Conservation (phyloP, 2,329 filamentous ascomycete genomes). For the Fusarium bactridioides region DNA sequence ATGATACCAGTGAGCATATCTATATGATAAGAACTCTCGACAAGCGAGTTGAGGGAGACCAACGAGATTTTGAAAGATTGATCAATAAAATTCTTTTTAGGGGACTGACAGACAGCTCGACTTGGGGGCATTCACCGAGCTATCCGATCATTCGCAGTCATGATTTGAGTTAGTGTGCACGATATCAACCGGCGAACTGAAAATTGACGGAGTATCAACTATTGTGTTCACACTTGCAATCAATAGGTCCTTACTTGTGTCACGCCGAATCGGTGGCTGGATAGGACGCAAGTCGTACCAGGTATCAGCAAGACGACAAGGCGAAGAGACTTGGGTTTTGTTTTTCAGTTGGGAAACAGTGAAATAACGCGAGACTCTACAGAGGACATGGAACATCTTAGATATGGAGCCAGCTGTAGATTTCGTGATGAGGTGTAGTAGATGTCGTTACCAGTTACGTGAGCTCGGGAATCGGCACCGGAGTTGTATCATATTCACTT, state of each 20-base stretch:
- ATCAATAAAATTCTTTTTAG: background rate
- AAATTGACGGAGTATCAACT: background rate
- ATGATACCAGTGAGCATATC: too few relatives aligned
- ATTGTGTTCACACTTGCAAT: background rate
- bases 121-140: background rate
- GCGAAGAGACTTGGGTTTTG: background rate
- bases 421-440: background rate
- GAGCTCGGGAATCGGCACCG: too few relatives aligned
- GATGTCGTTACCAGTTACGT: background rate
- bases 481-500: background rate
- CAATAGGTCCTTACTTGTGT: background rate
- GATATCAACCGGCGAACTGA: background rate
- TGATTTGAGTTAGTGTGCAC: too few relatives aligned
- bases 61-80: background rate
- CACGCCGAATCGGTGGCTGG: background rate
- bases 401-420: accelerated
- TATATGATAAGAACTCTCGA: too few relatives aligned
- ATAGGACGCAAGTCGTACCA: background rate
- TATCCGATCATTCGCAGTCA: background rate
- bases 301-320: too few relatives aligned
- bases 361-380: too few relatives aligned
- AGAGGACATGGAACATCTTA: too few relatives aligned
- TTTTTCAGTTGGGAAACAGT: background rate
- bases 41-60: background rate
- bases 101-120: background rate